Conservation (phyloP, 192 early-diverging fungal genomes). For the Dissophora globulifera region DNA sequence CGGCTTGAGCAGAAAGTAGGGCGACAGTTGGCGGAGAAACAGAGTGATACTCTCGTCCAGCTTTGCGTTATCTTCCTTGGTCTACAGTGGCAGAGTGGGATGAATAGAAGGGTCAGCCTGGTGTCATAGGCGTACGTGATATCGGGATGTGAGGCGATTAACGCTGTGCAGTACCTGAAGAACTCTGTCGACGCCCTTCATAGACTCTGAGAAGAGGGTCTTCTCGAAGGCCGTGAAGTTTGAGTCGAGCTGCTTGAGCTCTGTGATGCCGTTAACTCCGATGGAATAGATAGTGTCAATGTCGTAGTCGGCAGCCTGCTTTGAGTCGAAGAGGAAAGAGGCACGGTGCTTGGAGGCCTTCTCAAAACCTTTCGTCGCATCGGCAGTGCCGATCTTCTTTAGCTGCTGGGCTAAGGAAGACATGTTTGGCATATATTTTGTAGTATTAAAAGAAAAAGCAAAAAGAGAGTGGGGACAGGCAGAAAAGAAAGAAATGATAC, state of each 20-base stretch:
- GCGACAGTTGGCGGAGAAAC: slow-evolving; percentile 84
- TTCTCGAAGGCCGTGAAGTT: slow-evolving; percentile 73
- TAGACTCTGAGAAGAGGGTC: slow-evolving; percentile 83
- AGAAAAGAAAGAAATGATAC: slow-evolving; percentile 15
- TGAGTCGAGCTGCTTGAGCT: slow-evolving; percentile 73
- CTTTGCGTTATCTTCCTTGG: slow-evolving; percentile 80
- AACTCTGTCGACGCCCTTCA: slow-evolving; percentile 83
- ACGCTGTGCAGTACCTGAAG: slow-evolving; percentile 61
- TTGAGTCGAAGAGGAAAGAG: slow-evolving; percentile 84
- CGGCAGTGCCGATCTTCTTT: slow-evolving; percentile 68
- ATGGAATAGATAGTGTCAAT: slow-evolving; percentile 87
- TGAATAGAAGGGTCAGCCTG: too few relatives aligned
- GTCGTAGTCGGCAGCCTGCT: slow-evolving; percentile 90
- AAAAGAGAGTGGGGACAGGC: neutral
- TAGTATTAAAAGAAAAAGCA: too few relatives aligned
- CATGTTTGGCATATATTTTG: slow-evolving; percentile 53
- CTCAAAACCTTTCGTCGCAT: slow-evolving; percentile 66
- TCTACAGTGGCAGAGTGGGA: slow-evolving; percentile 57
- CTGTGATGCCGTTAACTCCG: slow-evolving; percentile 80
- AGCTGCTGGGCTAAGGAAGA: slow-evolving; percentile 75
- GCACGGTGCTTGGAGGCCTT: slow-evolving; percentile 67
- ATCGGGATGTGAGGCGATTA: neutral
- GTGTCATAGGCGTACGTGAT: too few relatives aligned
- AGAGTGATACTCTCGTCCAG: slow-evolving; percentile 79
- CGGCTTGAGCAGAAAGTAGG: slow-evolving; percentile 86